Evolutionary conservation across 2,329 filamentous ascomycete species (phyloP).

Genomic region (Verticillium dahliae): DNA sequence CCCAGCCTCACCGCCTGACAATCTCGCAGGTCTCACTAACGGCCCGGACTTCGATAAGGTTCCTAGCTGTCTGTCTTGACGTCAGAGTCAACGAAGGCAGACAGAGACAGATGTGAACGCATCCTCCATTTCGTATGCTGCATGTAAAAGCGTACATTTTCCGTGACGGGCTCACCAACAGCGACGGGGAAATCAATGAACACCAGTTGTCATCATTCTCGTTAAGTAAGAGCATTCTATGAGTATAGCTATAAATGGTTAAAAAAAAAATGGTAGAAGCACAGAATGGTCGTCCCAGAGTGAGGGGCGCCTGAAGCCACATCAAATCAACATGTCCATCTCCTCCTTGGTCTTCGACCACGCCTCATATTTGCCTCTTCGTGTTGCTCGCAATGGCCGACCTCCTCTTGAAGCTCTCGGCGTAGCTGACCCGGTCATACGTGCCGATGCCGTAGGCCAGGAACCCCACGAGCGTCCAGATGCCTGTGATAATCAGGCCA

Average conservation of each 20-base stretch:
- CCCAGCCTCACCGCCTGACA: neutral
- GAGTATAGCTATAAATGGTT: neutral
- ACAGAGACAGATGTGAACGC: too few relatives aligned
- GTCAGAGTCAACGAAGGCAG: too few relatives aligned
- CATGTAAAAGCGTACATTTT: too few relatives aligned
- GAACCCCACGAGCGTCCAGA: constrained; percentile 55
- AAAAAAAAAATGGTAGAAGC: neutral
- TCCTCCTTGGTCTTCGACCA: neutral
- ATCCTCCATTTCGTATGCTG: too few relatives aligned
- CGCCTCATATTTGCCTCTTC: constrained; percentile 9
- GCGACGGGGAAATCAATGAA: neutral
- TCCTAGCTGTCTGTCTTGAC: neutral
- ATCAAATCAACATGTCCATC: neutral
- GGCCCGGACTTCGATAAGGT: neutral
- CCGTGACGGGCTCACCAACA: too few relatives aligned
- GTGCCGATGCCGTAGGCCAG: constrained; percentile 58
- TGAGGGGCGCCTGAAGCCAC: neutral
- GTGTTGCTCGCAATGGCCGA: constrained; percentile 33
- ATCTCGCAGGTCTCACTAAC: neutral
- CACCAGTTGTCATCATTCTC: neutral
- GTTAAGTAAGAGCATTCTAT: neutral
- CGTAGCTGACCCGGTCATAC: constrained; percentile 58
- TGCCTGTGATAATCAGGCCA: constrained; percentile 58
- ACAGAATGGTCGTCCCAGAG: neutral
- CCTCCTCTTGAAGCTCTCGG: constrained; percentile 53